phyloP scores from a whole-genome alignment of 768 basidiomycete species.

The Pleurotus eryngii region DNA sequence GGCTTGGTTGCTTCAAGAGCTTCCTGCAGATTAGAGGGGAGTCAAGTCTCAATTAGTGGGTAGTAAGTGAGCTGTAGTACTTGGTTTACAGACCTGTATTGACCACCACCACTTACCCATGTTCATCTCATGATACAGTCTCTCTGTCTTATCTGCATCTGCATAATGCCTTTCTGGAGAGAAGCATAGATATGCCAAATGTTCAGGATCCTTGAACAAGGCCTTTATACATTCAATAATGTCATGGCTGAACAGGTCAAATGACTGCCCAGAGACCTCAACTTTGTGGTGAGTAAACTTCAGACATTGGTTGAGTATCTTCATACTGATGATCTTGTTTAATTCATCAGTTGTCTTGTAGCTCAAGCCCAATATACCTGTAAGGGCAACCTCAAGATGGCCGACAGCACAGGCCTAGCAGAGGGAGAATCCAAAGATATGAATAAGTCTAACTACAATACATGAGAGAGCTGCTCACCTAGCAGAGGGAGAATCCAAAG shows the following conservation, averaged over 20 bases:
- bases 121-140: too few relatives aligned
- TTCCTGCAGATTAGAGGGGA: neutral
- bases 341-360: neutral
- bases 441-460: too few relatives aligned
- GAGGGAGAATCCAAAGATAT: too few relatives aligned
- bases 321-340: neutral
- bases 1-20: conserved; percentile 12
- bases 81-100: too few relatives aligned
- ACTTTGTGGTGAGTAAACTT: neutral
- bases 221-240: conserved; percentile 19
- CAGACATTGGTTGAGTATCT: neutral
- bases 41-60: too few relatives aligned
- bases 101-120: too few relatives aligned
- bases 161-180: neutral
- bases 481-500: too few relatives aligned
- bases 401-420: too few relatives aligned
- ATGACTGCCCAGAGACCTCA: neutral
- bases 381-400: too few relatives aligned
- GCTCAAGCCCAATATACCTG: neutral
- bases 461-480: too few relatives aligned
- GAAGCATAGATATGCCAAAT: neutral
- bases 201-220: neutral
- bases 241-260: neutral
- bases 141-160: too few relatives aligned
- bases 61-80: too few relatives aligned